phyloP scores from a whole-genome alignment of 2,329 filamentous ascomycete genomes.

The Ceratocystis albifundus region DNA sequence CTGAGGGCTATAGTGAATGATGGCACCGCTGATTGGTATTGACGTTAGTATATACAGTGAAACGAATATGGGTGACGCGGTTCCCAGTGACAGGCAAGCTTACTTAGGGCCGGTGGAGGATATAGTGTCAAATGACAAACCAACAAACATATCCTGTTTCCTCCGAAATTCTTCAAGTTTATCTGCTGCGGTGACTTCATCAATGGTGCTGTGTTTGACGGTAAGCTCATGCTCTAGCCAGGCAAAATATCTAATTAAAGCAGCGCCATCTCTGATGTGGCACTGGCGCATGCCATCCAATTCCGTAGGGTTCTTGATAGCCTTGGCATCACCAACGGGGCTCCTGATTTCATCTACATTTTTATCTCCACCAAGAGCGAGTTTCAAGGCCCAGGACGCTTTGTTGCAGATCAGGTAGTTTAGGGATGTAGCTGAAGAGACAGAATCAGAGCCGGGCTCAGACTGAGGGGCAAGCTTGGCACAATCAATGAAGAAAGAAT shows the following conservation, averaged over 20 bases:
- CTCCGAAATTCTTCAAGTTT: constrained; percentile 70
- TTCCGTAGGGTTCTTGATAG: constrained; percentile 84
- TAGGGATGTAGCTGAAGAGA: constrained; percentile 30
- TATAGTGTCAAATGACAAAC: constrained; percentile 89
- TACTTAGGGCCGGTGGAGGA: constrained; percentile 76
- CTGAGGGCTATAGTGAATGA: constrained; percentile 93
- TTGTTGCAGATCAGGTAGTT: constrained; percentile 82
- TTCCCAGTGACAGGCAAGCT: constrained; percentile 27
- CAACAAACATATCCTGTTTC: constrained; percentile 63
- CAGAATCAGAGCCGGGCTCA: constrained; percentile 29
- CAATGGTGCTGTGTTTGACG: constrained; percentile 58
- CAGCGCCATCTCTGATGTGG: constrained; percentile 85
- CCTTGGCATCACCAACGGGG: constrained; percentile 81
- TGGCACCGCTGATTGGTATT: constrained; percentile 57
- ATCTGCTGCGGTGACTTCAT: constrained; percentile 85
- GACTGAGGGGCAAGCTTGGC: constrained; percentile 45
- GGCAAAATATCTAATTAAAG: constrained; percentile 83
- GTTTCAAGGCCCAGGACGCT: constrained; percentile 84
- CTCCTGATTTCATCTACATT: constrained; percentile 79
- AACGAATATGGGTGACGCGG: constrained; percentile 11
- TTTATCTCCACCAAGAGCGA: constrained; percentile 73
- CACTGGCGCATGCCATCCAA: constrained; percentile 87
- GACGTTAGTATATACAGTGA: constrained; percentile 21
- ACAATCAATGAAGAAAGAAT: constrained; percentile 68
- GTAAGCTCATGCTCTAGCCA: constrained; percentile 88